These are phyloP conservation scores for Oryza coarctata DNA, from an alignment of 176 grass and related monocot species.

Conservation along the genomic window DNA sequence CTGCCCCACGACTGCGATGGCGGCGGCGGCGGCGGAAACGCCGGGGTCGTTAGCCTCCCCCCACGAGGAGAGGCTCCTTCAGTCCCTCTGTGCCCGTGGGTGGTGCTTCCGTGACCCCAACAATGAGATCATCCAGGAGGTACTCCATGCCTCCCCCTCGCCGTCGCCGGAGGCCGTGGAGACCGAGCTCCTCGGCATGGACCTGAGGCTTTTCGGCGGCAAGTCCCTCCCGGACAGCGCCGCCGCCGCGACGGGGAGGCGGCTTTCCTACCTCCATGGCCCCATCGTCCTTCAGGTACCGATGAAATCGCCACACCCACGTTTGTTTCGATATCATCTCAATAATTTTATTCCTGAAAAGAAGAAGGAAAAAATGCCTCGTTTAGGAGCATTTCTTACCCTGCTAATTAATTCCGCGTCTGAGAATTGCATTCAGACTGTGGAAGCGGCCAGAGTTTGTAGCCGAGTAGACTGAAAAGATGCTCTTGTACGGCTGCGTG, in stretches of 20 bases:
- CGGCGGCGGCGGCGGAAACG: conserved; percentile 16
- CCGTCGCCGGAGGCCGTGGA: conserved; percentile 56
- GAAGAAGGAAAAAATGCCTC: neutral
- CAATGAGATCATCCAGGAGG: conserved; percentile 47
- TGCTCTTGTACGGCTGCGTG: neutral
- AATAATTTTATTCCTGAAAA: neutral
- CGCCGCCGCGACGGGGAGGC: conserved; percentile 34
- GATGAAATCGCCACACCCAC: neutral
- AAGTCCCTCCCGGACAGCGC: conserved; percentile 58
- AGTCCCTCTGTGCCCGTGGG: conserved; percentile 47
- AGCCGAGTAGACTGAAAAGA: neutral
- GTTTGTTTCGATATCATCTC: neutral
- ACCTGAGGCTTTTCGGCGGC: conserved; percentile 59
- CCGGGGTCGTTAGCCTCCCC: neutral
- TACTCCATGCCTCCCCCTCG: conserved; percentile 36
- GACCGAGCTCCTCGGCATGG: conserved; percentile 63
- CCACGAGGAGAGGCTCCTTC: conserved; percentile 30
- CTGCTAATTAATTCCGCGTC: neutral
- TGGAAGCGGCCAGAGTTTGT: neutral
- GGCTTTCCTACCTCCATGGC: conserved; percentile 59
- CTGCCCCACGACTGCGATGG: neutral
- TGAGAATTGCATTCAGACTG: neutral
- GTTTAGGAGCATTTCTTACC: neutral
- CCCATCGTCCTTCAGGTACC: conserved; percentile 69
- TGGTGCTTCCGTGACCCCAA: conserved; percentile 59